A percentile compares a stretch with the other conserved stretches of the same genome.
Conservation (phyloP, 2,329 filamentous ascomycete genomes). For the Ophiostoma piceae region DNA sequence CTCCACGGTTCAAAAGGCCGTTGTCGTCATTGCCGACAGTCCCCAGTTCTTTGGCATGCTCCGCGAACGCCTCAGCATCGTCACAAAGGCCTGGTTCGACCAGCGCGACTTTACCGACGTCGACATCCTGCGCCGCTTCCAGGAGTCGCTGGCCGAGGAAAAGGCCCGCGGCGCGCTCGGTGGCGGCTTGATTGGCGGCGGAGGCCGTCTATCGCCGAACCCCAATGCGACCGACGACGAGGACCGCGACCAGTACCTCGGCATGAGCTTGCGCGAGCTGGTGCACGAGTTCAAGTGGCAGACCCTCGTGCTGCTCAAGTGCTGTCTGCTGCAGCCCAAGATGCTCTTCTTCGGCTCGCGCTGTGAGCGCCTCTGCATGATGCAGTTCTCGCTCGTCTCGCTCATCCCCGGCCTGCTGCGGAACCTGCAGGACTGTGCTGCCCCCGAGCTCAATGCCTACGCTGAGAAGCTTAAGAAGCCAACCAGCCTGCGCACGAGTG, state of each 20-base stretch:
- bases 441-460: constrained; percentile 83
- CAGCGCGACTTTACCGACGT: constrained; percentile 88
- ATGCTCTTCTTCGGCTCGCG: constrained; percentile 99
- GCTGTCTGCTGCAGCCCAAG: constrained; percentile 90
- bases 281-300: constrained; percentile 94
- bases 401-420: constrained; percentile 88
- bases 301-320: constrained; percentile 90
- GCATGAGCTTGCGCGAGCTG: constrained; percentile 81
- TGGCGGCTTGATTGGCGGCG: constrained; percentile 8
- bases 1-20: constrained; percentile 95
- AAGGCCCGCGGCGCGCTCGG: constrained; percentile 49
- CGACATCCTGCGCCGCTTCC: constrained; percentile 85
- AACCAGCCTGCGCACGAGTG: constrained; percentile 83
- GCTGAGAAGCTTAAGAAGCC: constrained; percentile 69
- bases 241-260: constrained; percentile 80
- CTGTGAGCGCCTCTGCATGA: constrained; percentile 94
- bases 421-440: constrained; percentile 89
- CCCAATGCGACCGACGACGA: constrained; percentile 52
- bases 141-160: constrained; percentile 74
- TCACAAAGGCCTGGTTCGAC: constrained; percentile 93
- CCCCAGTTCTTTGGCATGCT: constrained; percentile 87
- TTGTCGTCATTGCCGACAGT: constrained; percentile 88
- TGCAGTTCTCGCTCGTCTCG: constrained; percentile 94
- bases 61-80: constrained; percentile 80
- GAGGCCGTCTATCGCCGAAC: constrained; percentile 16